These are phyloP conservation scores for Calocybe gangraenosa DNA, from an alignment of 768 basidiomycete species.

Conservation along the genomic window DNA sequence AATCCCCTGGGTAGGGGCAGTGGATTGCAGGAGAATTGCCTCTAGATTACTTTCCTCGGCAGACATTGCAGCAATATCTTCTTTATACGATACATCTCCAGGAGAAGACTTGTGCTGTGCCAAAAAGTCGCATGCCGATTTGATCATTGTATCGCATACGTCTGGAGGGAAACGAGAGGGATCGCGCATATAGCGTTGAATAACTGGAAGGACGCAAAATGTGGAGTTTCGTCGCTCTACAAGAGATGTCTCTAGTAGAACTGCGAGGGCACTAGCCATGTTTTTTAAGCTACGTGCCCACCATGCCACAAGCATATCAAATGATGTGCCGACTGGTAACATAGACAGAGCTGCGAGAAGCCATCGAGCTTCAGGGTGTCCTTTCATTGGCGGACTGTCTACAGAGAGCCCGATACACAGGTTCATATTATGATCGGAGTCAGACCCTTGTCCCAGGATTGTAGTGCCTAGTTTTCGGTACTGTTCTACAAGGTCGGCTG, in stretches of 20 bases:
- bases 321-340: slow-evolving; percentile 7
- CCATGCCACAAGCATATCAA: slow-evolving; percentile 7
- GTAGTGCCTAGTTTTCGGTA: neutral
- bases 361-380: slow-evolving; percentile 1
- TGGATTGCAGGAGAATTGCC: slow-evolving; percentile 12
- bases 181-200: slow-evolving; percentile 16
- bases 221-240: slow-evolving; percentile 3
- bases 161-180: slow-evolving; percentile 6
- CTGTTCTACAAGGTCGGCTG: slow-evolving; percentile 1
- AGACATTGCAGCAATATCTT: neutral
- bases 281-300: slow-evolving; percentile 4
- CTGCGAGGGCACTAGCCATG: neutral
- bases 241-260: slow-evolving; percentile 6
- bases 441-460: slow-evolving; percentile 2
- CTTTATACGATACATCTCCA: slow-evolving; percentile 9
- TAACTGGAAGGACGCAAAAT: slow-evolving; percentile 15
- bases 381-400: slow-evolving; percentile 3
- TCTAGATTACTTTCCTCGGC: slow-evolving; percentile 6
- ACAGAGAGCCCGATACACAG: slow-evolving; percentile 9
- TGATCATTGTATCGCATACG: slow-evolving; percentile 6
- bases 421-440: slow-evolving; percentile 4
- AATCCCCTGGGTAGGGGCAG: neutral
- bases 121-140: slow-evolving; percentile 13
- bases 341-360: slow-evolving; percentile 18
- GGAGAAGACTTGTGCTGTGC: slow-evolving; percentile 8